Percentiles rank a stretch among this genome's conserved stretches.
Evolutionary conservation across 2,329 filamentous ascomycete species (phyloP).

Genomic region (Aspergillus hortae): DNA sequence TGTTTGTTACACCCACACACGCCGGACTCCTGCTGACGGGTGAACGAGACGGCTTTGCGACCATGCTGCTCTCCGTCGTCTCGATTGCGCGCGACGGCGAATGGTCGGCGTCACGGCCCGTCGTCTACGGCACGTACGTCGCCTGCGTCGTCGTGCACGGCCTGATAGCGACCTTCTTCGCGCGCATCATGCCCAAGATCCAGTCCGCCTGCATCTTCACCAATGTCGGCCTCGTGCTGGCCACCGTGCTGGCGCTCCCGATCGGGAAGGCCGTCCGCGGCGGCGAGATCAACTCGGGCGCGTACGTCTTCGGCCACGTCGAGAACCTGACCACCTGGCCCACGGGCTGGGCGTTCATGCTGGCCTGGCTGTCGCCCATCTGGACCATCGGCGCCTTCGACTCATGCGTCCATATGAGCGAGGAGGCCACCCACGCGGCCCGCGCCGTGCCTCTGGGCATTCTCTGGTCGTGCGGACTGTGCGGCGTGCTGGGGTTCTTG

Average conservation of each 20-base stretch:
- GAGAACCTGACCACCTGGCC: slow-evolving; percentile 59
- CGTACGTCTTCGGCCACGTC: slow-evolving; percentile 55
- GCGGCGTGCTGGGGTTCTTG: slow-evolving; percentile 55
- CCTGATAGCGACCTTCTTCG: slow-evolving; percentile 50
- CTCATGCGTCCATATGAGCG: slow-evolving; percentile 57
- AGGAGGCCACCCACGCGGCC: slow-evolving; percentile 59
- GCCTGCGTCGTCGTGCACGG: slow-evolving; percentile 53
- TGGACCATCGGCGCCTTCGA: slow-evolving; percentile 58
- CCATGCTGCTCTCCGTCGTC: slow-evolving; percentile 50
- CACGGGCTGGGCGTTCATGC: slow-evolving; percentile 56
- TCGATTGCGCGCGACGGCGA: slow-evolving; percentile 55
- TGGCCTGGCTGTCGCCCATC: slow-evolving; percentile 59
- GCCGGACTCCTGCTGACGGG: slow-evolving; percentile 1
- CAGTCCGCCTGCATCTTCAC: slow-evolving; percentile 55
- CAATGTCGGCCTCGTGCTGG: slow-evolving; percentile 54
- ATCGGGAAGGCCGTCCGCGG: slow-evolving; percentile 42
- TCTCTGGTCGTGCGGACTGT: slow-evolving; percentile 51
- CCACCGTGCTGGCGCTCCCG: slow-evolving; percentile 55
- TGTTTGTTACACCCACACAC: slow-evolving; percentile 11
- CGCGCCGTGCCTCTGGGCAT: slow-evolving; percentile 59
- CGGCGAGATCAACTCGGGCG: slow-evolving; percentile 30
- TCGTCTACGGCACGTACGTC: slow-evolving; percentile 57
- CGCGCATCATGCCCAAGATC: slow-evolving; percentile 57
- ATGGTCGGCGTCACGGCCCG: slow-evolving; percentile 54
- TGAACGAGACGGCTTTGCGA: slow-evolving; percentile 15